These are phyloP conservation scores for Populus tremula DNA, from an alignment of 345 rosid genomes.

Conservation along the genomic window DNA sequence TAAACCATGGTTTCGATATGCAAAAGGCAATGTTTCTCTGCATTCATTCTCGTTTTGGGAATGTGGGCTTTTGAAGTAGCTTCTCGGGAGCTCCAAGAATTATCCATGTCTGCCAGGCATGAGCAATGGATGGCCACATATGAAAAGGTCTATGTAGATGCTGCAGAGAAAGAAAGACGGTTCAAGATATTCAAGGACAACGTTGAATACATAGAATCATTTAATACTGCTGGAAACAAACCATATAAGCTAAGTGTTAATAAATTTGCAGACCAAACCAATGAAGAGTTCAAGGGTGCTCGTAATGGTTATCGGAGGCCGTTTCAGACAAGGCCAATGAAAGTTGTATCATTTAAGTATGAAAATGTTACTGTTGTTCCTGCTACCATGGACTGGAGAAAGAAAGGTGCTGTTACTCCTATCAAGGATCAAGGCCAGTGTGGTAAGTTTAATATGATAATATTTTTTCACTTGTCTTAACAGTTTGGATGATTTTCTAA, in stretches of 20 bases:
- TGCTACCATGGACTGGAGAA: too few species aligned
- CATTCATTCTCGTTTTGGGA: constrained; percentile 2
- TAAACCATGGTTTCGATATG: too few species aligned
- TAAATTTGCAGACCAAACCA: constrained; percentile 44
- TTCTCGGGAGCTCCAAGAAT: constrained; percentile 16
- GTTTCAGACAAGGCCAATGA: not conserved
- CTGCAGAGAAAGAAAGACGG: constrained; percentile 21
- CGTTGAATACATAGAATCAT: constrained; percentile 16
- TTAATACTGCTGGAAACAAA: constrained; percentile 24
- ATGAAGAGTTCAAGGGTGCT: constrained; percentile 39
- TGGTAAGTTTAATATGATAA: too few species aligned
- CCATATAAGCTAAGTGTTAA: constrained; percentile 43
- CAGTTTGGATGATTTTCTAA: too few species aligned
- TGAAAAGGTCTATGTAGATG: constrained; percentile 18
- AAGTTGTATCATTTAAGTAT: constrained; percentile 26
- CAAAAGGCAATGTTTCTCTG: too few species aligned
- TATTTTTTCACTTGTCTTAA: too few species aligned
- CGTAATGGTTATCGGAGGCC: constrained; percentile 35
- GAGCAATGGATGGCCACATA: constrained; percentile 35
- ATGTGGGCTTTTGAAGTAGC: constrained; percentile 5
- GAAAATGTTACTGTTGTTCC: not conserved
- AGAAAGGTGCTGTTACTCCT: too few species aligned
- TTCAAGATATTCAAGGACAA: constrained; percentile 33
- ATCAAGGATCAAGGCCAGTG: too few species aligned
- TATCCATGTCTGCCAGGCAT: constrained; percentile 20